These are phyloP conservation scores for Kurtzmaniella quercitrusa DNA, from an alignment of 1,139 yeast species.

Conservation along the genomic window DNA sequence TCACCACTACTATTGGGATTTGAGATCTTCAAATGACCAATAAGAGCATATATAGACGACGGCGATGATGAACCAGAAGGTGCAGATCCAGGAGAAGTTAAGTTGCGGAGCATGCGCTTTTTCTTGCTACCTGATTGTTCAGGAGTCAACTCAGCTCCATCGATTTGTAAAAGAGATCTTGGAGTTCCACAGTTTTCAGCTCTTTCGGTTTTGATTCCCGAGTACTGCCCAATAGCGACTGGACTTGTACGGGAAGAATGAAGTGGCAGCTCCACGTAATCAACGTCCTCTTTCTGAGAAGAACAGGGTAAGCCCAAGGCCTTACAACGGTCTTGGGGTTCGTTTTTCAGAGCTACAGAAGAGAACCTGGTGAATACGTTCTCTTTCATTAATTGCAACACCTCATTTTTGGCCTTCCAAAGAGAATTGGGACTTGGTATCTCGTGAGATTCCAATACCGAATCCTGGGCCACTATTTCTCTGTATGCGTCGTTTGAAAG, in stretches of 20 bases:
- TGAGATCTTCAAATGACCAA: slow-evolving; percentile 23
- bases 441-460: slow-evolving; percentile 7
- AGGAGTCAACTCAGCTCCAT: slow-evolving; percentile 2
- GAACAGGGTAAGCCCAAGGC: slow-evolving; percentile 6
- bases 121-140: slow-evolving; percentile 8
- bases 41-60: slow-evolving; percentile 21
- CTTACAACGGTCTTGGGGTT: not conserved
- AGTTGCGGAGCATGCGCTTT: slow-evolving; percentile 4
- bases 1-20: not conserved
- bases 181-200: not conserved
- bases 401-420: slow-evolving; percentile 40
- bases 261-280: slow-evolving; percentile 2
- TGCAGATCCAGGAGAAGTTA: slow-evolving; percentile 8
- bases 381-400: slow-evolving; percentile 40
- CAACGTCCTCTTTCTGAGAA: not conserved
- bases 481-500: slow-evolving; percentile 32
- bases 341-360: slow-evolving; percentile 2
- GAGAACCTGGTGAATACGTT: slow-evolving; percentile 31
- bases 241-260: not conserved
- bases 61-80: slow-evolving; percentile 10
- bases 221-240: not conserved
- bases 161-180: not conserved
- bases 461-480: slow-evolving; percentile 26
- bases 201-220: not conserved
- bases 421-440: slow-evolving; percentile 37